Percentiles rank a stretch among this genome's conserved stretches.
Conservation (phyloP, 129 eudicot genomes). For the Smallanthus sonchifolius region DNA sequence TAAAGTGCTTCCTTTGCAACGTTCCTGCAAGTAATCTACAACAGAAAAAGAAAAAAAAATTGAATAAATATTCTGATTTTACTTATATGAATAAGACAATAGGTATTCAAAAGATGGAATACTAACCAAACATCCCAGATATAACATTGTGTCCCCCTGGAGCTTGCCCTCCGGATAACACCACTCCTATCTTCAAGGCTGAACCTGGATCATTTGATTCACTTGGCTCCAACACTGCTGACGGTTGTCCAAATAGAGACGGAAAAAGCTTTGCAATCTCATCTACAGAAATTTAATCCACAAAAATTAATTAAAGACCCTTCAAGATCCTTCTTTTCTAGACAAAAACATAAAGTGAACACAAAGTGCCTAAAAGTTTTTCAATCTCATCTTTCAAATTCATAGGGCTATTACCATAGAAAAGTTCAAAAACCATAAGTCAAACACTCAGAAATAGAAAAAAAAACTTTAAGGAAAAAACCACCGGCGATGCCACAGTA, state of each 20-base stretch:
- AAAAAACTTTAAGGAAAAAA: neutral
- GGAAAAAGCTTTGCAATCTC: slow-evolving; percentile 91
- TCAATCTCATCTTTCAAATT: neutral
- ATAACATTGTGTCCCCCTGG: slow-evolving; percentile 83
- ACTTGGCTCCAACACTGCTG: slow-evolving; percentile 62
- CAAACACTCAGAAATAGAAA: neutral
- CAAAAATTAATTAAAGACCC: neutral
- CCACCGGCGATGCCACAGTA: neutral
- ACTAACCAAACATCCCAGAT: slow-evolving; percentile 67
- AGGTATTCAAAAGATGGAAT: neutral
- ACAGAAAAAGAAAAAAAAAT: neutral
- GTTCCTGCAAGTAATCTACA: slow-evolving; percentile 68
- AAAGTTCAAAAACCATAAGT: slow-evolving; percentile 7
- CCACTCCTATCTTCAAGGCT: slow-evolving; percentile 66
- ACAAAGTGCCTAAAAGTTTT: neutral
- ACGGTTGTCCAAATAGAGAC: slow-evolving; percentile 74
- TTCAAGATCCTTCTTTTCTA: slow-evolving; percentile 4
- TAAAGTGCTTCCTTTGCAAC: slow-evolving; percentile 56
- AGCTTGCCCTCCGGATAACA: slow-evolving; percentile 81
- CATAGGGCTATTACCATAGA: neutral
- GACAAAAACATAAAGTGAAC: neutral
- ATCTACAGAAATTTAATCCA: slow-evolving; percentile 42
- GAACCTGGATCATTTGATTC: slow-evolving; percentile 39
- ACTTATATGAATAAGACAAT: neutral
- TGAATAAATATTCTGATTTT: neutral